Evolutionary conservation across 1,284 basidiomycete species (phyloP).

Genomic region (Marasmius oreades): DNA sequence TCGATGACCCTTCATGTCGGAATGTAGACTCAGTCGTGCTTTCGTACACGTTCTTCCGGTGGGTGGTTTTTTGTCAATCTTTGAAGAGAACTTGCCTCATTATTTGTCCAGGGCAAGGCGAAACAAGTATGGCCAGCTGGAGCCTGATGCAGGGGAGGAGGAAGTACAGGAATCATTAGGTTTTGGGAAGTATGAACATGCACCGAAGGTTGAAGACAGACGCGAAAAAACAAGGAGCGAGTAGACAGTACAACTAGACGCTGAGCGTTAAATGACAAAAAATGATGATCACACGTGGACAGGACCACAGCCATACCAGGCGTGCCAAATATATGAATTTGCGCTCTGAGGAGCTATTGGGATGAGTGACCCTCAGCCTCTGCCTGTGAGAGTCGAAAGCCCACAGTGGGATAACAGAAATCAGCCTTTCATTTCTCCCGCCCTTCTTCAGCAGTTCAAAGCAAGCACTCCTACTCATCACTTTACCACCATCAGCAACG

Average conservation of each 20-base stretch:
- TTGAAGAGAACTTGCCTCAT: no score
- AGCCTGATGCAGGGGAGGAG: constrained; percentile 65
- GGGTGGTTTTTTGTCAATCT: constrained; percentile 19
- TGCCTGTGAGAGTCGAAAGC: constrained; percentile 16
- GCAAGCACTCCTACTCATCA: constrained; percentile 29
- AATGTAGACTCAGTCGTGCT: constrained; percentile 90
- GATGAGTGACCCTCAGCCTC: neutral
- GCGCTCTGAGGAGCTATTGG: no score
- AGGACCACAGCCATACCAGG: no score
- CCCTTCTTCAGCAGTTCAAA: constrained; percentile 42
- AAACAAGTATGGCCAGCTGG: constrained; percentile 38
- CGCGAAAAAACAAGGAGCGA: neutral
- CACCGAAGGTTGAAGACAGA: constrained; percentile 14
- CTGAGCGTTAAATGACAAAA: no score
- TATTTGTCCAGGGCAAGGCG: neutral
- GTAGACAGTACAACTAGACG: neutral
- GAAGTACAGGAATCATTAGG: constrained; percentile 61
- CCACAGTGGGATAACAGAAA: constrained; percentile 48
- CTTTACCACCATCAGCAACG: constrained; percentile 22
- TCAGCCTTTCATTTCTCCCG: constrained; percentile 45
- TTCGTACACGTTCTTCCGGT: constrained; percentile 98
- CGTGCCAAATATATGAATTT: no score
- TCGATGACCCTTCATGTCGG: constrained; percentile 87
- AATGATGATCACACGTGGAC: no score
- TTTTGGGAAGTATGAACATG: constrained; percentile 42